Conservation (phyloP, 805 yeast species). For the Candida verbasci region DNA sequence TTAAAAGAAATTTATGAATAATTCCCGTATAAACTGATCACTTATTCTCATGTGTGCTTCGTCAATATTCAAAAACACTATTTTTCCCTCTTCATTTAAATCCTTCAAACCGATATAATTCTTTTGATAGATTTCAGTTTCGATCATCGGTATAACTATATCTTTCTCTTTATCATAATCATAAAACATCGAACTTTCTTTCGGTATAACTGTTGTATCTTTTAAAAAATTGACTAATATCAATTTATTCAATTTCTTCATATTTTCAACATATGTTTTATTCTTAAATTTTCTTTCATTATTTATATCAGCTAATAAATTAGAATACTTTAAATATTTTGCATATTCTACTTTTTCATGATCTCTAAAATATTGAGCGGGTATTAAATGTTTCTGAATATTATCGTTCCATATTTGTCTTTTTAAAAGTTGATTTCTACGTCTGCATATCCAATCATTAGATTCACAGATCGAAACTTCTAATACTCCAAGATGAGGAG, state of each 20-base stretch:
- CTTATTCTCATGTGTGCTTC: constrained; percentile 66
- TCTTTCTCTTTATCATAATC: constrained; percentile 48
- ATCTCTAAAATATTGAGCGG: constrained; percentile 78
- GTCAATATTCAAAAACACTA: constrained; percentile 49
- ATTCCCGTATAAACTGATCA: constrained; percentile 42
- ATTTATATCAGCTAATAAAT: constrained; percentile 60
- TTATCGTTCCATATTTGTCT: constrained; percentile 55
- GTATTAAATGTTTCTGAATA: constrained; percentile 54
- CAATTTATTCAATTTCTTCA: constrained; percentile 44
- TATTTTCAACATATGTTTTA: constrained; percentile 37
- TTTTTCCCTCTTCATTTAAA: constrained; percentile 38
- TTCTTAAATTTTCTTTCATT: constrained; percentile 47
- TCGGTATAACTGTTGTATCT: constrained; percentile 71
- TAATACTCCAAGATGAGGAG: constrained; percentile 73
- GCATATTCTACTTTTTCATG: constrained; percentile 40
- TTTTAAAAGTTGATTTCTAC: constrained; percentile 50
- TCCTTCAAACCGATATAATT: constrained; percentile 58
- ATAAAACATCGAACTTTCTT: constrained; percentile 63
- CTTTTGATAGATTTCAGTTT: constrained; percentile 46
- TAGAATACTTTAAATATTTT: constrained; percentile 51
- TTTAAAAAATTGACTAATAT: constrained; percentile 56
- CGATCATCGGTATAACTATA: constrained; percentile 36
- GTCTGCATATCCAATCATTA: constrained; percentile 57
- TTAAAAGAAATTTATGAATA: constrained; percentile 45
- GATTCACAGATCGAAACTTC: constrained; percentile 59